phyloP scores from a whole-genome alignment of 495 filamentous ascomycete genomes.

The Penicillium crystallinum region DNA sequence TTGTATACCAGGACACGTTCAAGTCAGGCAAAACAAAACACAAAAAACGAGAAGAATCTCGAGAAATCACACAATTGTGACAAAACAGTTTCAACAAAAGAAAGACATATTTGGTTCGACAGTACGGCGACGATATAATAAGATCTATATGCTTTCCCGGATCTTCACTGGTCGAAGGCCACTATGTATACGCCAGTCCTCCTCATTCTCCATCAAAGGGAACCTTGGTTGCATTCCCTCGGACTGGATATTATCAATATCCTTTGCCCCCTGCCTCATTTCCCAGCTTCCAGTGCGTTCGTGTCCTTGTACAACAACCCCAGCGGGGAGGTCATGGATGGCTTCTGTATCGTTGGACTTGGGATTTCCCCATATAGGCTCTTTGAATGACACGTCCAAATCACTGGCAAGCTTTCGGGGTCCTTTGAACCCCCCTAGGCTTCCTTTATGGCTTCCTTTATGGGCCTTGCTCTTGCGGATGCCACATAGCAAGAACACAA shows the following conservation, averaged over 20 bases:
- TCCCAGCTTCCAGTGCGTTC: constrained; percentile 53
- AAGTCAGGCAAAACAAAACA: too few relatives aligned
- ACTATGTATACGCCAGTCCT: constrained; percentile 30
- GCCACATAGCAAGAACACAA: constrained; percentile 40
- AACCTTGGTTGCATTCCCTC: neutral
- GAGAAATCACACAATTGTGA: too few relatives aligned
- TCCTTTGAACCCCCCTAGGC: constrained; percentile 46
- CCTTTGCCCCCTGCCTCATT: constrained; percentile 30
- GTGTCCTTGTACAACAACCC: constrained; percentile 31
- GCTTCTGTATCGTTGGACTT: constrained; percentile 17
- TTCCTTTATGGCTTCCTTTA: constrained; percentile 21
- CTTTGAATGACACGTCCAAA: constrained; percentile 40
- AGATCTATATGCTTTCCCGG: constrained; percentile 32
- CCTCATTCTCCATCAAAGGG: constrained; percentile 19
- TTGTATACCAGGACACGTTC: neutral
- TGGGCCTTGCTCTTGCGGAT: constrained; percentile 24
- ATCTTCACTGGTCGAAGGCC: constrained; percentile 26
- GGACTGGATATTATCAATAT: constrained; percentile 3
- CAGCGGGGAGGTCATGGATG: constrained; percentile 9
- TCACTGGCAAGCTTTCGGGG: constrained; percentile 45
- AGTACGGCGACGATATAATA: neutral
- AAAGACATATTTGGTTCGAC: neutral
- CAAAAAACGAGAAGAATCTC: neutral
- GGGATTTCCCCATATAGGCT: constrained; percentile 21
- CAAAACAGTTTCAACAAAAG: too few relatives aligned